Evolutionary conservation across 2,329 filamentous ascomycete species (phyloP), one percentile per base, ranked within the genome.

Genomic region (Xylariaceae sp.): DNA sequence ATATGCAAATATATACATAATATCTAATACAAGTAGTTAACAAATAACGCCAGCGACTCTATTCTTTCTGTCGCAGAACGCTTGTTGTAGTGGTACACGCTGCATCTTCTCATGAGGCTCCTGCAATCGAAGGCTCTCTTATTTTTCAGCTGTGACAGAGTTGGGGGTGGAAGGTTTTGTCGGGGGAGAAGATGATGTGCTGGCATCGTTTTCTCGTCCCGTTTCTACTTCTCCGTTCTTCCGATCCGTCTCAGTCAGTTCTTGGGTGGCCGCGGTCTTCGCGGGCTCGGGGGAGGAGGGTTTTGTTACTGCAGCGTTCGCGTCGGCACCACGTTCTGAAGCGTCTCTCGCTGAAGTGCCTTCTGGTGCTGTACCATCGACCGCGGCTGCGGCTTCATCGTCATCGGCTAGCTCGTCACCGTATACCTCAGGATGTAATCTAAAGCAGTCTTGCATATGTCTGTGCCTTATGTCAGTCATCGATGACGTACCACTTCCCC

Each of bases 401-500:
- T 96, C 92, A 44, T 92, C 89, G 29, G 90, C 88, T 16, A 97
- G 81, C 74, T 98, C 94, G 39, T 89, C 84, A 58, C 92, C 93
- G 76, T 99, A 99, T 58, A 97, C 83, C 39, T 98, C 95, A 17
- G 95, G 95, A 75, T 97, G 90, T 73, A 87, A 79, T 67, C 92
- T 86, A 84, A 99, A 99, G 81, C 95, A 99, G 69, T 94, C 89
- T 79, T 98, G 95, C 95, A 99, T 99, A 68, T 83, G 87, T 82
- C 93, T 96, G 66, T 56, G 3, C 19, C 51, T 16, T 3, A 26
- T 34, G 60, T 67, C 44, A 68, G 64, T 19, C 9, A 11, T 23
- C 50, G 63, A 61, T 34, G 56, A 79, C 69, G 74, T 73, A 54
- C 5, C 34, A n/a, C 11, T 24, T 49, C 21, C 43, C n/a, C 23